phyloP scores from a whole-genome alignment of 257 asterid species.

The Jasminum sambac region DNA sequence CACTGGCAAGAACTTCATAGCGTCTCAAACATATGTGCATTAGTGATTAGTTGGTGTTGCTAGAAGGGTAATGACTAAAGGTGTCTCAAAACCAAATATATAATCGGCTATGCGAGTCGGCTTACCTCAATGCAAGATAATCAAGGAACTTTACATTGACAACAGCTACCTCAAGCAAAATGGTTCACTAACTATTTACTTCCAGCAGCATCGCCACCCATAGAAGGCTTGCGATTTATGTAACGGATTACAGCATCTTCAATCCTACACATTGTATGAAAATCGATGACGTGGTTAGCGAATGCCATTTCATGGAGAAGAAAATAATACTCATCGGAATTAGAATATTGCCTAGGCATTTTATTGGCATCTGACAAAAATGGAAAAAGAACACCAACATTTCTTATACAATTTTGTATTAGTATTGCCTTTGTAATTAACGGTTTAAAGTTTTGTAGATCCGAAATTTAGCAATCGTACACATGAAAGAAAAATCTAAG shows the following conservation, averaged over 20 bases:
- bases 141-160: constrained; percentile 11
- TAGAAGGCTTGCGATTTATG: constrained; percentile 63
- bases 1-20: neutral
- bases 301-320: constrained; percentile 12
- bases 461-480: neutral
- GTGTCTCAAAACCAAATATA: constrained; percentile 22
- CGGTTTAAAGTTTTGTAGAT: neutral
- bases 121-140: constrained; percentile 10
- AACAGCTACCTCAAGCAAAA: constrained; percentile 17
- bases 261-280: constrained; percentile 39
- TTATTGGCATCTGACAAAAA: neutral
- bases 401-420: neutral
- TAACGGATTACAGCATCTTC: constrained; percentile 77
- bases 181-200: constrained; percentile 29
- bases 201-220: constrained; percentile 37
- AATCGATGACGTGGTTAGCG: neutral
- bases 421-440: neutral
- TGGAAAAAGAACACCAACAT: neutral
- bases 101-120: neutral
- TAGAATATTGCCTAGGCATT: neutral
- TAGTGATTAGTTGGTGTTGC: constrained; percentile 11
- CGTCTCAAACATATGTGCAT: constrained; percentile 31
- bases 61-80: constrained; percentile 20
- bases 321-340: neutral
- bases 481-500: neutral